Evolutionary conservation across 2,329 filamentous ascomycete genomes (phyloP).

Genomic region (Stromatinia cepivora): DNA sequence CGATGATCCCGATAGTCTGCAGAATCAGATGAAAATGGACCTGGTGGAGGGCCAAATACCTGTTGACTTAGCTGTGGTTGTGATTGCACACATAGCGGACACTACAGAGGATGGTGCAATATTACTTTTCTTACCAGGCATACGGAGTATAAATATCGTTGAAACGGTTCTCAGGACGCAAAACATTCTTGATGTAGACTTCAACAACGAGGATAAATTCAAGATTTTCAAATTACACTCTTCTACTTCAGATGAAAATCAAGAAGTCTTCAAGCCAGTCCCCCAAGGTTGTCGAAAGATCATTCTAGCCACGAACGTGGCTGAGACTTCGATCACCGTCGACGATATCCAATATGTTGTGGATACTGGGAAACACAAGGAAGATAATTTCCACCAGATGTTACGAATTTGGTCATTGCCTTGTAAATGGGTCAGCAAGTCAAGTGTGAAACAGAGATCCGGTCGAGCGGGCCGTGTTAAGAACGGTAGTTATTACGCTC

Average conservation of each 20-base stretch:
- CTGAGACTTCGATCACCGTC: slow-evolving; percentile 97
- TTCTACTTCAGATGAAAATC: slow-evolving; percentile 80
- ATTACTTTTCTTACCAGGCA: slow-evolving; percentile 87
- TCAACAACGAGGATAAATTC: slow-evolving; percentile 70
- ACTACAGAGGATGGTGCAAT: slow-evolving; percentile 81
- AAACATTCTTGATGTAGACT: slow-evolving; percentile 60
- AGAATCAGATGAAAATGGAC: slow-evolving; percentile 35
- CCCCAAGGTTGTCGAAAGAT: slow-evolving; percentile 82
- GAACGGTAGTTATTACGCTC: slow-evolving; percentile 83
- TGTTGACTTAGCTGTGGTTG: slow-evolving; percentile 73
- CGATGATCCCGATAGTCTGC: slow-evolving; percentile 7
- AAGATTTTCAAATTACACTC: slow-evolving; percentile 88
- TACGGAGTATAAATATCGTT: slow-evolving; percentile 81
- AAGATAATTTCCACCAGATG: slow-evolving; percentile 83
- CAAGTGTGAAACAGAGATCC: slow-evolving; percentile 87
- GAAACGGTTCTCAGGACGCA: slow-evolving; percentile 69
- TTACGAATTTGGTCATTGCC: slow-evolving; percentile 89
- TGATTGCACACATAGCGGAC: slow-evolving; percentile 79
- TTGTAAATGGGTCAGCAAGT: slow-evolving; percentile 89
- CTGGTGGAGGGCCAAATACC: slow-evolving; percentile 63
- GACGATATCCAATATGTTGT: slow-evolving; percentile 94
- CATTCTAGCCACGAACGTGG: slow-evolving; percentile 92
- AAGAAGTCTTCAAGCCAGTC: slow-evolving; percentile 76
- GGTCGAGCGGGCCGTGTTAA: slow-evolving; percentile 91
- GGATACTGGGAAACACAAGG: slow-evolving; percentile 89